phyloP scores from a whole-genome alignment of 108 stramenopile species.

The Conticribra weissflogii region DNA sequence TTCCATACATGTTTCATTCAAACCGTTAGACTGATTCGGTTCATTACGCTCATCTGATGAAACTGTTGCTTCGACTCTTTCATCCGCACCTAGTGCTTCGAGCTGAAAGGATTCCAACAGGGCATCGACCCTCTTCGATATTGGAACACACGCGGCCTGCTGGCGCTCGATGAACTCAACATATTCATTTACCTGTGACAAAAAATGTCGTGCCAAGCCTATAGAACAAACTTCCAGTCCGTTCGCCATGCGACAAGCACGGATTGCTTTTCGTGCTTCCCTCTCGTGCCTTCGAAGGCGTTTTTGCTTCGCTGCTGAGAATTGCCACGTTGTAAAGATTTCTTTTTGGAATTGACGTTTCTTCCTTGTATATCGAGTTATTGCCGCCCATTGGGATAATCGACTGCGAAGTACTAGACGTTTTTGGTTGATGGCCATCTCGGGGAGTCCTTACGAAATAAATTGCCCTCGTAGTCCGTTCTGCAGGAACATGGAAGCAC shows the following conservation, averaged over 20 bases:
- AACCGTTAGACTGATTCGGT: too few relatives aligned
- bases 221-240: not conserved
- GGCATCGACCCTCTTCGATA: conserved; percentile 2
- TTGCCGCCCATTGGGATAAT: conserved; percentile 4
- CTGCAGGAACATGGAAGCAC: too few relatives aligned
- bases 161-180: not conserved
- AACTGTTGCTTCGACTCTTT: not conserved
- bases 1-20: too few relatives aligned
- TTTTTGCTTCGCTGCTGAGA: not conserved
- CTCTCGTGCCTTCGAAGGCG: not conserved
- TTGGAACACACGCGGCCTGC: not conserved
- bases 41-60: too few relatives aligned
- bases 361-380: not conserved
- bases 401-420: not conserved
- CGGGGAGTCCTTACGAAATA: too few relatives aligned
- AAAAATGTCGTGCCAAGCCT: not conserved
- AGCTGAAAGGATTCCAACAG: conserved; percentile 6
- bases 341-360: not conserved
- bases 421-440: too few relatives aligned
- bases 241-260: conserved; percentile 1
- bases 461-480: too few relatives aligned
- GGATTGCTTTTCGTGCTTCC: conserved; percentile 2
- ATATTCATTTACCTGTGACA: conserved; percentile 3
- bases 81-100: not conserved
- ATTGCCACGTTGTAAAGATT: conserved; percentile 2